phyloP scores from a whole-genome alignment of 208 protist species.

The Trypanosoma lewisi region DNA sequence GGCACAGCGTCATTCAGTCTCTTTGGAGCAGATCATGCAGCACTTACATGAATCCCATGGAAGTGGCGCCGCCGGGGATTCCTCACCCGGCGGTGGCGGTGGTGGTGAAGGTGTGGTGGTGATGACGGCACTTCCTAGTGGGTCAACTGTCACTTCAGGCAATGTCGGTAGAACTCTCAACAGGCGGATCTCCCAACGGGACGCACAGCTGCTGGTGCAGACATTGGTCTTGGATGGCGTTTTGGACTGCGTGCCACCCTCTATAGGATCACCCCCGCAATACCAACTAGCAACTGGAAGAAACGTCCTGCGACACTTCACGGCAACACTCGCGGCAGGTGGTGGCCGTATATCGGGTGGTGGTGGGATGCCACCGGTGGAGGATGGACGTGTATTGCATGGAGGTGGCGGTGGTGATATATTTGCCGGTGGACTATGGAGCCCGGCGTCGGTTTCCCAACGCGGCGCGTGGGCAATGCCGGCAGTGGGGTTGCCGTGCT shows the following conservation, averaged over 20 bases:
- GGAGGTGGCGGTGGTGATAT: neutral
- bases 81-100: constrained; percentile 1
- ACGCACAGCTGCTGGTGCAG: constrained; percentile 62
- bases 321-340: constrained; percentile 22
- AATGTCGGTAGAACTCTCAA: neutral
- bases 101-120: constrained; percentile 5
- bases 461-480: constrained; percentile 56
- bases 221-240: constrained; percentile 75
- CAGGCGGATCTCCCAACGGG: constrained; percentile 32
- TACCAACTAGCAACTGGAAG: constrained; percentile 52
- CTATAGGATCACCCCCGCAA: constrained; percentile 19
- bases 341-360: constrained; percentile 13
- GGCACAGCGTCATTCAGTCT: constrained; percentile 27
- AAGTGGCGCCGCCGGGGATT: constrained; percentile 3
- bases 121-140: constrained; percentile 12
- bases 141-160: constrained; percentile 3
- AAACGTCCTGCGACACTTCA: constrained; percentile 79
- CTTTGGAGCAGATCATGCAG: constrained; percentile 41
- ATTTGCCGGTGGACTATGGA: constrained; percentile 11
- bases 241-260: constrained; percentile 38
- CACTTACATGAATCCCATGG: constrained; percentile 43
- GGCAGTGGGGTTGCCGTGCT: constrained; percentile 69
- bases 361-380: constrained; percentile 12
- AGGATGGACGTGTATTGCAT: constrained; percentile 3
- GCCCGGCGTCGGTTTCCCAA: constrained; percentile 12